A percentile compares a stretch with the other conserved stretches of the same genome.
Conservation (phyloP, 352 stramenopile species). For the Phytophthora tentaculata region DNA sequence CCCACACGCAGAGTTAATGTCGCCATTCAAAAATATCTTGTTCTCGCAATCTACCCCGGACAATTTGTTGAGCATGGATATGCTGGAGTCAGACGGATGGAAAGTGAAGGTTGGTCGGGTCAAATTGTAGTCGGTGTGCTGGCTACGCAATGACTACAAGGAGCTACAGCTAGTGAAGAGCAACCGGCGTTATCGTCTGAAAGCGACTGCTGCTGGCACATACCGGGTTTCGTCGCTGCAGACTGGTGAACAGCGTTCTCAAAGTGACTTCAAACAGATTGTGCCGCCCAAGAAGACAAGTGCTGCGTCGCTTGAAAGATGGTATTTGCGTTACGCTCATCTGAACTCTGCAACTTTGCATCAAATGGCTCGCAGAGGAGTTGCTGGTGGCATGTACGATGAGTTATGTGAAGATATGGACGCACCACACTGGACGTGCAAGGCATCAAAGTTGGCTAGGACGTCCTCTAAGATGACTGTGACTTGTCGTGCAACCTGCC, state of each 20-base stretch:
- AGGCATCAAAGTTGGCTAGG: not conserved
- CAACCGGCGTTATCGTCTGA: constrained; percentile 9
- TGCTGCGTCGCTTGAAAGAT: constrained; percentile 5
- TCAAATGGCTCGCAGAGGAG: not conserved
- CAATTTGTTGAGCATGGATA: constrained; percentile 16
- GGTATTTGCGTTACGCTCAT: constrained; percentile 15
- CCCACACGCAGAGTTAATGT: constrained; percentile 12
- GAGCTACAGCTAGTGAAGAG: constrained; percentile 4
- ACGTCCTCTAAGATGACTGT: not conserved
- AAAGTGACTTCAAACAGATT: not conserved
- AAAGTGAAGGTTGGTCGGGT: not conserved
- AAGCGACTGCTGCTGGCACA: not conserved
- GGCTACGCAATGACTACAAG: constrained; percentile 4
- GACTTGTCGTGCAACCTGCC: not conserved
- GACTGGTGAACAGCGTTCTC: not conserved
- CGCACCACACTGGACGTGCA: not conserved
- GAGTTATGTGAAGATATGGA: not conserved
- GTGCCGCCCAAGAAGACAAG: not conserved
- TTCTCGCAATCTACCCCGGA: constrained; percentile 6
- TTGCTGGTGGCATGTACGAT: not conserved
- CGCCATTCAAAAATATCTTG: constrained; percentile 10
- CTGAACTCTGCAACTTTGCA: constrained; percentile 12
- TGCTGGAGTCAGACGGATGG: constrained; percentile 15
- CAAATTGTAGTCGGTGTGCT: constrained; percentile 6
- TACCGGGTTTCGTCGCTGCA: not conserved